These are phyloP conservation scores for Royoungia palumana DNA, from an alignment of 768 basidiomycete genomes.

Conservation along the genomic window DNA sequence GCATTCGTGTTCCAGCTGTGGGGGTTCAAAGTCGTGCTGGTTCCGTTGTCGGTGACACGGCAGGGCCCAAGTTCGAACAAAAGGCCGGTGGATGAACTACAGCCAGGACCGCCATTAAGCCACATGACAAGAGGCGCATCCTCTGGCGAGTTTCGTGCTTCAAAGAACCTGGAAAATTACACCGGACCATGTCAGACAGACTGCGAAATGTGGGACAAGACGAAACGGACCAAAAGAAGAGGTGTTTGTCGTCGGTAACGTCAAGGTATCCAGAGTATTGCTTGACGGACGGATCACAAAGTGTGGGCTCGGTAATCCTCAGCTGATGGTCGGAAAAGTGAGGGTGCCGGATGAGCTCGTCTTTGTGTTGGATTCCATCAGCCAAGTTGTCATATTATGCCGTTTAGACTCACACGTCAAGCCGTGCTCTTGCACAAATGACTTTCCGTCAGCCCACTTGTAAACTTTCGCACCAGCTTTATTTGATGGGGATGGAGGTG, in stretches of 20 bases:
- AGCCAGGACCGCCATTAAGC: constrained; percentile 81
- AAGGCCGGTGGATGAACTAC: constrained; percentile 76
- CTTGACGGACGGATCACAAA: constrained; percentile 74
- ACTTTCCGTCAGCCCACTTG: constrained; percentile 65
- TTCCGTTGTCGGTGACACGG: constrained; percentile 61
- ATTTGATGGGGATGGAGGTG: constrained; percentile 40
- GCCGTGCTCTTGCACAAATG: constrained; percentile 69
- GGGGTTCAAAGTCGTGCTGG: constrained; percentile 68
- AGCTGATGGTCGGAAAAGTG: constrained; percentile 52
- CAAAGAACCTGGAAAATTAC: constrained; percentile 70
- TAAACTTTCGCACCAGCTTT: constrained; percentile 48
- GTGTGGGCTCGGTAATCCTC: constrained; percentile 59
- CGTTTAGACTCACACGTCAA: constrained; percentile 58
- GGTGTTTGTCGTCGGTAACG: constrained; percentile 71
- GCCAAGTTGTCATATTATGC: not conserved
- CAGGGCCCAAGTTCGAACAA: constrained; percentile 95
- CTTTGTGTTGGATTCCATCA: constrained; percentile 23
- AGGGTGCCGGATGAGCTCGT: constrained; percentile 61
- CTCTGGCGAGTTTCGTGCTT: constrained; percentile 68
- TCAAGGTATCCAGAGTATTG: constrained; percentile 85
- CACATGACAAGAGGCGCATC: constrained; percentile 84
- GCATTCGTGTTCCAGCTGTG: constrained; percentile 82
- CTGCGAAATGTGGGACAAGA: not conserved
- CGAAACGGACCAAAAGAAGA: constrained; percentile 76
- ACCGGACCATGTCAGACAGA: not conserved